Evolutionary conservation across 2,329 filamentous ascomycete species (phyloP), one percentile per base, ranked within the genome.

Genomic region (Aspergillus arachidicola): DNA sequence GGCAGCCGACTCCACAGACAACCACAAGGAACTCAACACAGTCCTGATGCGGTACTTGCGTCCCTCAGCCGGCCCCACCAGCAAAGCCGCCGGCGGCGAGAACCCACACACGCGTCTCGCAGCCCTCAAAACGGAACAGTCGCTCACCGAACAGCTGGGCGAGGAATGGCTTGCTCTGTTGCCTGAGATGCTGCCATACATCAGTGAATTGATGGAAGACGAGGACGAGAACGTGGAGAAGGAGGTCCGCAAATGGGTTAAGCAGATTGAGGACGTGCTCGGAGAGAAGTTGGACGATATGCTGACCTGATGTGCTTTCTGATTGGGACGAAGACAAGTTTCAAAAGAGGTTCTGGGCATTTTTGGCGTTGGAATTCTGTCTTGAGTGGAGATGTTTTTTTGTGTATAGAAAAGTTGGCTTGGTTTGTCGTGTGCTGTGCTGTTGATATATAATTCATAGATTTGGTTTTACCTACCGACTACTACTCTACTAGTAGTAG

Each of bases 121-220:
- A 1, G 93, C 92, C 0, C 89, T 99, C 41, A 89, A 89, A 78
- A 90, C 90, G 69, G 88, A 98, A 81, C 90, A 93, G 74, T 86
- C 85, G 16, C 82, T 98, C 66, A 96, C 93, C 14, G 88, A 91
- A 69, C 84, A 87, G 55, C 80, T 98, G 30, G 94, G 94, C 63
- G 94, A 98, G 76, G 95, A 99, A 75, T 99, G 95, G 95, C 80
- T 99, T 64, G 87, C 89, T 1, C 86, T 96, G 82, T 78, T 98
- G 74, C 93, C 94, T 0, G 95, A 99, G 85, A 98, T 97, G 91
- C 81, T 99, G 76, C 94, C 96, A 23, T 92, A 94, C 68, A 97
- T 99, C 71, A 96, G 92, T 73, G 95, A 99, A 81, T 78, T 97
- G 73, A 91, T 97, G 80, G 95, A 99, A 75, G 95, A 99, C 76